Evolutionary conservation across 2,329 filamentous ascomycete genomes (phyloP).

Genomic region (Aspergillus pseudoviridinutans): DNA sequence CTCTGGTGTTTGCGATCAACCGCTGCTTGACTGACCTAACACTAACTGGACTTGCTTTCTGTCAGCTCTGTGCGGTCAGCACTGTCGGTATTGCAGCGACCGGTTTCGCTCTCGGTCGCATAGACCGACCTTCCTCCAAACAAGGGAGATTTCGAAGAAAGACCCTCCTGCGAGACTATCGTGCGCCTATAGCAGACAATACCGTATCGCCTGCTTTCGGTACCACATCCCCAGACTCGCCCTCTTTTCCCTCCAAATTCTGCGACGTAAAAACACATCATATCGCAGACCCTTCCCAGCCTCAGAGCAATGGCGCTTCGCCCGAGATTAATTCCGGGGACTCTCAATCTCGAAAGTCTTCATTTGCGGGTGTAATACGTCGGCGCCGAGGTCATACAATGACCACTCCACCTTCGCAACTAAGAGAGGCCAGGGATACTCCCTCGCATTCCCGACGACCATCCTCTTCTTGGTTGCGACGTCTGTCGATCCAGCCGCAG

Average conservation of each 20-base stretch:
- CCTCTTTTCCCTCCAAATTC: conserved; percentile 12
- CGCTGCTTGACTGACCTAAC: neutral
- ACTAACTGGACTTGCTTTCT: neutral
- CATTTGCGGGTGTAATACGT: conserved; percentile 25
- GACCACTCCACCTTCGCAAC: conserved; percentile 26
- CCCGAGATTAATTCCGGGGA: conserved; percentile 10
- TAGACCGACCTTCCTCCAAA: conserved; percentile 37
- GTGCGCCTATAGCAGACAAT: conserved; percentile 11
- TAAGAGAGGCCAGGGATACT: conserved; percentile 22
- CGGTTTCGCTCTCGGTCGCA: conserved; percentile 55
- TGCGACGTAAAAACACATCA: conserved; percentile 12
- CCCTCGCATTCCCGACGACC: conserved; percentile 32
- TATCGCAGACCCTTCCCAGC: conserved; percentile 5
- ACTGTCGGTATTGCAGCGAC: conserved; percentile 59
- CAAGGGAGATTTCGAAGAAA: conserved; percentile 24
- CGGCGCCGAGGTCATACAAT: conserved; percentile 38
- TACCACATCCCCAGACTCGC: conserved; percentile 14
- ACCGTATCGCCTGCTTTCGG: conserved; percentile 11
- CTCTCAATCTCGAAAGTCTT: conserved; percentile 21
- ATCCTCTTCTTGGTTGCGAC: conserved; percentile 54
- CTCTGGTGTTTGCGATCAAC: neutral
- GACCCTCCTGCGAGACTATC: conserved; percentile 18
- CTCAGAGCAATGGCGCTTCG: conserved; percentile 12
- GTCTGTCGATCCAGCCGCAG: conserved; percentile 48
- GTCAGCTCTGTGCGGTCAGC: conserved; percentile 60